These are phyloP conservation scores for Colletotrichum lentis DNA, from an alignment of 2,329 filamentous ascomycete species.

Conservation along the genomic window DNA sequence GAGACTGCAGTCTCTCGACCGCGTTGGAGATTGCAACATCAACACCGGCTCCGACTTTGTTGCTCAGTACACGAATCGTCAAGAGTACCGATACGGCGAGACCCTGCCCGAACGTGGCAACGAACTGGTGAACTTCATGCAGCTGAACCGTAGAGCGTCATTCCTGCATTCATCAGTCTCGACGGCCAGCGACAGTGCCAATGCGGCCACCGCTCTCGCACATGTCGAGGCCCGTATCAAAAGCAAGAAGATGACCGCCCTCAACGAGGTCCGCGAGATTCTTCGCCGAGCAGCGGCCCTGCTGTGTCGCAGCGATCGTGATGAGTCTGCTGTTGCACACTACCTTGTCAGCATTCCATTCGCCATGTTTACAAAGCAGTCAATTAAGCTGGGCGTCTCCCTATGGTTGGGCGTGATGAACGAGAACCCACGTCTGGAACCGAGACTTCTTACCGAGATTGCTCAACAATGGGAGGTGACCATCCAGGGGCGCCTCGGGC, in stretches of 20 bases:
- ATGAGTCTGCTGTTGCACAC: constrained; percentile 81
- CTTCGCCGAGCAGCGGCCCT: constrained; percentile 85
- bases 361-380: constrained; percentile 89
- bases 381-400: constrained; percentile 93
- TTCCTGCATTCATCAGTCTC: constrained; percentile 61
- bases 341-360: constrained; percentile 94
- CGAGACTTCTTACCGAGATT: constrained; percentile 85
- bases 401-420: constrained; percentile 97
- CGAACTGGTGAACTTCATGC: constrained; percentile 70
- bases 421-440: constrained; percentile 88
- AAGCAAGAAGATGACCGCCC: constrained; percentile 72
- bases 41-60: constrained; percentile 97
- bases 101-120: constrained; percentile 72
- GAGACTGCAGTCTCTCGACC: constrained; percentile 81
- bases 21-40: constrained; percentile 75
- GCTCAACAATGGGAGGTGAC: constrained; percentile 90
- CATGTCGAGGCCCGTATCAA: constrained; percentile 77
- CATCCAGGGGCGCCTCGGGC: constrained; percentile 77
- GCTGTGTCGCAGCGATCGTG: constrained; percentile 78
- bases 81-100: constrained; percentile 92
- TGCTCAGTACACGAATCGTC: constrained; percentile 94
- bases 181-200: constrained; percentile 63
- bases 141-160: constrained; percentile 60
- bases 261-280: constrained; percentile 80
- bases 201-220: constrained; percentile 71